phyloP scores from a whole-genome alignment of 1,284 basidiomycete genomes.

The Ceratobasidium papillatum region DNA sequence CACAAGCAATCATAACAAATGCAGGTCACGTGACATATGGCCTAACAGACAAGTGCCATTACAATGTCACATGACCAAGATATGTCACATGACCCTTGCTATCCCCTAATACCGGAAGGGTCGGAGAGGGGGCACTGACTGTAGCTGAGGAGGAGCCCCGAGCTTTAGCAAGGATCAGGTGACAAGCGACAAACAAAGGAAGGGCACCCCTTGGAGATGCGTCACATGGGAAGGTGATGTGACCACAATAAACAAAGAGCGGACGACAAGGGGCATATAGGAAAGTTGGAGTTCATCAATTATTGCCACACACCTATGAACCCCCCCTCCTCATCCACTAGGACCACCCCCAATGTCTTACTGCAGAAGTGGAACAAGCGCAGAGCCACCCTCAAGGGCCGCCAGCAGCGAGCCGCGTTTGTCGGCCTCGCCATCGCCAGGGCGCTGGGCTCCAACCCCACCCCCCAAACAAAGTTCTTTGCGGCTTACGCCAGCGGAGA shows the following conservation, averaged over 20 bases:
- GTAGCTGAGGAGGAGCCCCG: background rate
- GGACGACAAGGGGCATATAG: no score
- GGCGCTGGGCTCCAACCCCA: background rate
- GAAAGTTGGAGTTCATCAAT: no score
- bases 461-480: background rate
- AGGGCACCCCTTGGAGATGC: background rate
- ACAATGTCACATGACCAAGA: background rate
- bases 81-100: no score
- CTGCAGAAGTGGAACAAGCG: background rate
- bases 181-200: background rate
- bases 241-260: background rate
- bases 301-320: no score
- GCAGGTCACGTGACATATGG: background rate
- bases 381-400: background rate
- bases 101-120: no score
- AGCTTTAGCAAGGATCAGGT: background rate
- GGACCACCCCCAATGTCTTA: background rate
- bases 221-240: background rate
- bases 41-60: background rate
- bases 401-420: background rate
- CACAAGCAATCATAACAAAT: background rate
- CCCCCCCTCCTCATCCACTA: no score
- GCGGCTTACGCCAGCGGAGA: background rate
- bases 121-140: background rate
- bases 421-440: background rate